Percentiles rank a stretch among this genome's conserved stretches.
Conservation (phyloP, 129 eudicot genomes). For the Arctium minus region DNA sequence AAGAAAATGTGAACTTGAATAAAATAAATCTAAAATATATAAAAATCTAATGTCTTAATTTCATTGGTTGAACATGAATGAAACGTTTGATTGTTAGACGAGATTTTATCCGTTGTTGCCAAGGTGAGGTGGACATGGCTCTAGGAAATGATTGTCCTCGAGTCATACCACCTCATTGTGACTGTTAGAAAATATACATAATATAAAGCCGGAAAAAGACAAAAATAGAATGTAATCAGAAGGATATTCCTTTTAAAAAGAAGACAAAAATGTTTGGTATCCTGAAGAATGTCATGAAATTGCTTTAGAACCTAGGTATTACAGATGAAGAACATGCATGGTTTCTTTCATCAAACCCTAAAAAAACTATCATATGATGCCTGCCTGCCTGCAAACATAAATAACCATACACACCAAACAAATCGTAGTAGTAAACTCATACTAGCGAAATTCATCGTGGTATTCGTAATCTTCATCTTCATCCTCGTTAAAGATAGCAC, state of each 20-base stretch:
- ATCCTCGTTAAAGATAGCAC: conserved; percentile 74
- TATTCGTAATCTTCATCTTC: conserved; percentile 73
- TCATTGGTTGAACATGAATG: too few relatives aligned
- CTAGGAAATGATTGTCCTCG: not conserved
- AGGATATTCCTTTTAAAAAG: not conserved
- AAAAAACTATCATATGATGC: not conserved
- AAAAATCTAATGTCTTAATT: too few relatives aligned
- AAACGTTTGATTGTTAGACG: too few relatives aligned
- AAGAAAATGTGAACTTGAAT: too few relatives aligned
- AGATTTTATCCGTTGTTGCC: too few relatives aligned
- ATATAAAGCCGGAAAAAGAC: not conserved
- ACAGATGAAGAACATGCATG: conserved; percentile 17
- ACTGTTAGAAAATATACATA: not conserved
- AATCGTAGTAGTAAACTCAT: conserved; percentile 13
- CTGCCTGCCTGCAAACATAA: conserved; percentile 10
- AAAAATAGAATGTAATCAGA: not conserved
- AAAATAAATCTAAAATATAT: too few relatives aligned
- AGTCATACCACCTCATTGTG: too few relatives aligned
- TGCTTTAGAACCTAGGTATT: conserved; percentile 24
- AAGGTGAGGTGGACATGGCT: not conserved
- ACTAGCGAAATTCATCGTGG: conserved; percentile 83
- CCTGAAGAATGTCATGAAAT: conserved; percentile 12
- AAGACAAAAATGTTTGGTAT: not conserved
- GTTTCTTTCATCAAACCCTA: conserved; percentile 20
- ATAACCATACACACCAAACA: conserved; percentile 7